A percentile compares a stretch with the other conserved stretches of the same genome.
Conservation (phyloP, 352 stramenopile genomes). For the Globisporangium ultimum region DNA sequence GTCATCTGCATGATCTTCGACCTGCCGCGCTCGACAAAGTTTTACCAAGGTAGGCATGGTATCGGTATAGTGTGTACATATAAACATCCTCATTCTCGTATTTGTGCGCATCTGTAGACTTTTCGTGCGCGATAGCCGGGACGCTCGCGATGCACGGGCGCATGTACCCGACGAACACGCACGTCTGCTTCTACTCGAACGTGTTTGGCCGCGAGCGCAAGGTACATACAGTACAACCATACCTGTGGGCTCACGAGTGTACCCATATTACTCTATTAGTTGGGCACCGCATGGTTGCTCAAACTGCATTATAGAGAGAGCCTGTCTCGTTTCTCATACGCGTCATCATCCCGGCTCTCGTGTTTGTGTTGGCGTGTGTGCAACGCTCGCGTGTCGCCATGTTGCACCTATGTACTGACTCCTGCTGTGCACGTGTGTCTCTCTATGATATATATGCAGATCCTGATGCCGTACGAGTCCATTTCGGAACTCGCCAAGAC, state of each 20-base stretch:
- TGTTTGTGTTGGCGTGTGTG: slow-evolving; percentile 1
- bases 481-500: slow-evolving; percentile 81
- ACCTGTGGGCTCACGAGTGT: no score
- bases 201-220: slow-evolving; percentile 86
- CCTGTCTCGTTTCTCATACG: slow-evolving; percentile 14
- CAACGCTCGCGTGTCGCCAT: slow-evolving; percentile 4
- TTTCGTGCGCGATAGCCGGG: slow-evolving; percentile 75
- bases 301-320: slow-evolving; percentile 3
- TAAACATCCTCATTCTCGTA: neutral
- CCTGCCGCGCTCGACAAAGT: slow-evolving; percentile 61
- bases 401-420: slow-evolving; percentile 2
- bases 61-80: neutral
- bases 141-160: slow-evolving; percentile 83
- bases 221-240: no score
- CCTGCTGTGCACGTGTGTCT: no score
- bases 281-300: neutral
- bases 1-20: slow-evolving; percentile 89
- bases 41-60: slow-evolving; percentile 59
- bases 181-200: slow-evolving; percentile 88
- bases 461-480: slow-evolving; percentile 82
- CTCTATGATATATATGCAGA: slow-evolving; percentile 24
- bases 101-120: slow-evolving; percentile 37
- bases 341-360: slow-evolving; percentile 11
- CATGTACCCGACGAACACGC: slow-evolving; percentile 82
- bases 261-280: no score